These are phyloP conservation scores for Mycena filopes DNA, from an alignment of 768 basidiomycete species.

Conservation along the genomic window DNA sequence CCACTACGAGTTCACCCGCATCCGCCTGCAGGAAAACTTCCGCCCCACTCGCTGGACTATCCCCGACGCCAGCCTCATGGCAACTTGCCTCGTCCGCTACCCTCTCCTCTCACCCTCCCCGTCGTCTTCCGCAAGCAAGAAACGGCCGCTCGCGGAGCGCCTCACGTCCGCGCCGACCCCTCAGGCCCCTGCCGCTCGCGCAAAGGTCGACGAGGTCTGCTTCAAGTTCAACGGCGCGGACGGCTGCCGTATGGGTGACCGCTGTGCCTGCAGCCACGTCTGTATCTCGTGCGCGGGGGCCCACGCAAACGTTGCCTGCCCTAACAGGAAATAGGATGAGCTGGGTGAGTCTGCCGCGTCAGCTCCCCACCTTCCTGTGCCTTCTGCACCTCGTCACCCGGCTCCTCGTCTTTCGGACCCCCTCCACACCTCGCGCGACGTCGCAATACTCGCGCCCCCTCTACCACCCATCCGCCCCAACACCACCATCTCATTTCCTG, in stretches of 20 bases:
- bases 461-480: slow-evolving; percentile 6
- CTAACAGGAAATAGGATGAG: not conserved
- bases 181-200: not conserved
- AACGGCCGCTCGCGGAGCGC: not conserved
- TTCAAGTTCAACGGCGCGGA: not conserved
- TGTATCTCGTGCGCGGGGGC: not conserved
- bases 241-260: not conserved
- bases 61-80: slow-evolving; percentile 4
- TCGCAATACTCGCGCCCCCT: not conserved
- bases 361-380: slow-evolving; percentile 6
- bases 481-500: slow-evolving; percentile 6
- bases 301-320: not conserved
- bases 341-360: slow-evolving; percentile 8
- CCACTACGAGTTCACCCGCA: slow-evolving; percentile 12
- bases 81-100: slow-evolving; percentile 8
- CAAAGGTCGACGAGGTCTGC: slow-evolving; percentile 4
- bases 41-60: slow-evolving; percentile 9
- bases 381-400: slow-evolving; percentile 1
- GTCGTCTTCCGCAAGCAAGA: not conserved
- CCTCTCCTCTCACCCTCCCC: not conserved
- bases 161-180: not conserved
- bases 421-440: not conserved
- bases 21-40: slow-evolving; percentile 12
- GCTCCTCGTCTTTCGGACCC: slow-evolving; percentile 8
- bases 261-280: not conserved